Base-by-base conservation (phyloP, 371 early-diverging fungal genomes). In the Apophysomyces variabilis region DNA sequence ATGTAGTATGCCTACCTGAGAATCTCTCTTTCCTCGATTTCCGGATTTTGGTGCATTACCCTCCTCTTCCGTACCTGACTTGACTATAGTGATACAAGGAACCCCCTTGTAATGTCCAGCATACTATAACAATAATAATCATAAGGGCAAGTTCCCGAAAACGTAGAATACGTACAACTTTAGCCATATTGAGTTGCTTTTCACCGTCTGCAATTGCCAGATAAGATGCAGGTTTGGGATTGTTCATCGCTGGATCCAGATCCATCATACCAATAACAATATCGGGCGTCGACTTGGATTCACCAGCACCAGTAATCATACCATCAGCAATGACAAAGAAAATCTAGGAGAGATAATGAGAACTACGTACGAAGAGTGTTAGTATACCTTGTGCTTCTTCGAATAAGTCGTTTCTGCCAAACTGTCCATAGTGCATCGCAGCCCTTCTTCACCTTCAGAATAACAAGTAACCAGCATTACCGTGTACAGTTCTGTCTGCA, bases 11-110 rank as follows among this genome's bases (percentile, higher is more conserved):
- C 32, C 32, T 26, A 26, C 32, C 32, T 26, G 32, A 32, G 97
- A 96, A 83, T 99, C 99, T 73, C 99, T 90, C 80, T 99, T 99
- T 64, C 99, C 99, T 65, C 99, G 88, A 72, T 99, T 98, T 11
- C 96, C 96, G 7, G 95, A 88, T 66, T 93, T 93, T 44, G 90
- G 77, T 6, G 66, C 76, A 21, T 79, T 69, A 8, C 67, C 71
- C 68, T 96, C 95, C 32, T 82, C 82, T n/a, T 88, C 87, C 0
- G 91, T 88, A 14, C 98, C 98, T 64, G 93, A 94, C 76, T 98
- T 97, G 66, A 91, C 92, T 36, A 99, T 90, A 18, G 95, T 86
- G 60, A 98, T 81, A 69, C 92, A 93, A 1, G 98, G 95, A 5
- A 93, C 91, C 54, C 73, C 87, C 71, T 80, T 89, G 80, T 96